Evolutionary conservation across 176 grass and related monocot genomes (phyloP).

Genomic region (Melocanna baccifera): DNA sequence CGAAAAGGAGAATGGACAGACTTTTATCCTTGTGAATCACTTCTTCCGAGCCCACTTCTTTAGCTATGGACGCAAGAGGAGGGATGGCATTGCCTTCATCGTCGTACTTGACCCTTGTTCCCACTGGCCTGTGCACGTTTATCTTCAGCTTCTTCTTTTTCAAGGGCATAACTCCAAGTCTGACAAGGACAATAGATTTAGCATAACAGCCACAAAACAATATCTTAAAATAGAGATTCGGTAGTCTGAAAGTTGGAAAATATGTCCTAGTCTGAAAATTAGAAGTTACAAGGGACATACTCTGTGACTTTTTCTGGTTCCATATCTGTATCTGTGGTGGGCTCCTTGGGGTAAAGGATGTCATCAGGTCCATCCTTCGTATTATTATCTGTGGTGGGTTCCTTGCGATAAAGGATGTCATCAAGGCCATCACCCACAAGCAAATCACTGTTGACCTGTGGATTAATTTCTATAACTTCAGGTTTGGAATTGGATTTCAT

Average conservation of each 20-base stretch:
- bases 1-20: constrained; percentile 12
- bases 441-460: constrained; percentile 15
- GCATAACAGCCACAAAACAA: not conserved
- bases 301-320: constrained; percentile 30
- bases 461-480: constrained; percentile 36
- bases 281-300: constrained; percentile 39
- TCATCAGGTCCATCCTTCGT: constrained; percentile 35
- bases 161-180: constrained; percentile 42
- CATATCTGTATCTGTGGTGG: constrained; percentile 17
- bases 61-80: constrained; percentile 71
- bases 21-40: constrained; percentile 59
- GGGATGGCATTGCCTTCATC: constrained; percentile 52
- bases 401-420: constrained; percentile 67
- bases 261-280: constrained; percentile 1
- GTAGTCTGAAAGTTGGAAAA: constrained; percentile 1
- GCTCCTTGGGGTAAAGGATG: constrained; percentile 55
- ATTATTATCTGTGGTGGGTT: constrained; percentile 27
- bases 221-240: not conserved
- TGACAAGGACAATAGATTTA: constrained; percentile 26
- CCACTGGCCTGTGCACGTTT: constrained; percentile 71
- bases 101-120: constrained; percentile 84
- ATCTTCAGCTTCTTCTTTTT: constrained; percentile 98
- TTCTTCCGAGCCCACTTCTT: constrained; percentile 41
- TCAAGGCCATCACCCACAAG: constrained; percentile 41
- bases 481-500: constrained; percentile 16